These are phyloP conservation scores for Boletus reticulatus DNA, from an alignment of 768 basidiomycete species.

Conservation along the genomic window DNA sequence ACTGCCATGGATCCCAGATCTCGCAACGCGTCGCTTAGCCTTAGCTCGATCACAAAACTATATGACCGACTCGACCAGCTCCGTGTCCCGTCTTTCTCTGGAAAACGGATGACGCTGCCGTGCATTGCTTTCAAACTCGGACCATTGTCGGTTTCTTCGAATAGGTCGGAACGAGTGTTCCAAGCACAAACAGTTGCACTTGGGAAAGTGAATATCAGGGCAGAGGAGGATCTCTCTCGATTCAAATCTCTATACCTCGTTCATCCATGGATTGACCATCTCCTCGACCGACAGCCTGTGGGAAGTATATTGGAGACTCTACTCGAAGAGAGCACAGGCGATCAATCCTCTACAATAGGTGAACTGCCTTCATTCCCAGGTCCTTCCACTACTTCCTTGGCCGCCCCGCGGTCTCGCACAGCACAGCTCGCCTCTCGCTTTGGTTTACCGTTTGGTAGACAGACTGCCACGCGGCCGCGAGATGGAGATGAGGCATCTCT, in stretches of 20 bases:
- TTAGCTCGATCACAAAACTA: neutral
- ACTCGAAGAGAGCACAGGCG: neutral
- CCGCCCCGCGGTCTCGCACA: too few relatives aligned
- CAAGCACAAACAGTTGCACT: neutral
- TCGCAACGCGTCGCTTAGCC: neutral
- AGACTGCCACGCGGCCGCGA: too few relatives aligned
- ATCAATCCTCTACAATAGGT: neutral
- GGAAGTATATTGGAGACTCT: neutral
- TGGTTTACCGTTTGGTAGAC: too few relatives aligned
- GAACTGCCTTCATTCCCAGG: neutral
- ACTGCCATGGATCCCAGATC: neutral
- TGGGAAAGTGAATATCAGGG: neutral
- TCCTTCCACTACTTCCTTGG: too few relatives aligned
- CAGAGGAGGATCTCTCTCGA: too few relatives aligned
- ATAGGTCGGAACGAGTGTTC: neutral
- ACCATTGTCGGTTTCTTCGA: neutral
- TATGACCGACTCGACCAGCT: neutral
- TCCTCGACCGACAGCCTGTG: neutral
- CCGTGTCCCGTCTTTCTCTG: neutral
- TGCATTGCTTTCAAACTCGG: neutral
- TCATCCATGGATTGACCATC: neutral
- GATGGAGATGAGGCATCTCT: too few relatives aligned
- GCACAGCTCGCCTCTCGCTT: too few relatives aligned
- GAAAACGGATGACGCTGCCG: neutral
- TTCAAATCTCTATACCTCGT: neutral